These are phyloP conservation scores for Trypanosoma platydactyli DNA, from an alignment of 208 protist species.

Conservation along the genomic window DNA sequence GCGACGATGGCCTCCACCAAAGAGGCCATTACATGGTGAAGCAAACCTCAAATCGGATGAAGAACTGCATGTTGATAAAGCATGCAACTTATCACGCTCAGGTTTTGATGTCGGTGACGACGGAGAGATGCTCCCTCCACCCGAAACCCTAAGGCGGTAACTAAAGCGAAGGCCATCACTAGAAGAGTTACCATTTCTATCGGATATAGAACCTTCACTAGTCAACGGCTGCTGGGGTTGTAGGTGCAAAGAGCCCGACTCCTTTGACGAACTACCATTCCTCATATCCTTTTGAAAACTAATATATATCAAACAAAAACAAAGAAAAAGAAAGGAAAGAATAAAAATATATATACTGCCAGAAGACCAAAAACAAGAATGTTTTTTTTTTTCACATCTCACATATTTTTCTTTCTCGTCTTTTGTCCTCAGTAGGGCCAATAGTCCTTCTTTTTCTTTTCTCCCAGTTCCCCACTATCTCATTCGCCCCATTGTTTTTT, in stretches of 20 bases:
- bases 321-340: background rate
- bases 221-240: background rate
- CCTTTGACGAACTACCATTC: constrained; percentile 8
- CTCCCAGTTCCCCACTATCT: constrained; percentile 4
- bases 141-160: constrained; percentile 6
- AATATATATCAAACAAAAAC: constrained; percentile 9
- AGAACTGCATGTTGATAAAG: background rate
- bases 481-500: constrained; percentile 5
- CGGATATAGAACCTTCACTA: constrained; percentile 4
- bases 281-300: constrained; percentile 9
- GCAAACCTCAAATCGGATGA: constrained; percentile 11
- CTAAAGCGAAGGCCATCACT: constrained; percentile 2
- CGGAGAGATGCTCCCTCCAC: constrained; percentile 4
- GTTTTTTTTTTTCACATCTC: background rate
- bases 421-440: too few relatives aligned
- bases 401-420: background rate
- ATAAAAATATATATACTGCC: background rate
- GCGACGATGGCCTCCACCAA: background rate
- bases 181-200: constrained; percentile 7
- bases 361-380: background rate
- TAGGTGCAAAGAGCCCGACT: constrained; percentile 12
- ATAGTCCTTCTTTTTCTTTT: background rate
- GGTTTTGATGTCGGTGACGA: constrained; percentile 5
- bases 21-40: constrained; percentile 2
- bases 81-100: constrained; percentile 2